Evolutionary conservation across 1,139 yeast species (phyloP), one percentile per base, ranked within the genome.

Genomic region (Saccharomyces hybrid): DNA sequence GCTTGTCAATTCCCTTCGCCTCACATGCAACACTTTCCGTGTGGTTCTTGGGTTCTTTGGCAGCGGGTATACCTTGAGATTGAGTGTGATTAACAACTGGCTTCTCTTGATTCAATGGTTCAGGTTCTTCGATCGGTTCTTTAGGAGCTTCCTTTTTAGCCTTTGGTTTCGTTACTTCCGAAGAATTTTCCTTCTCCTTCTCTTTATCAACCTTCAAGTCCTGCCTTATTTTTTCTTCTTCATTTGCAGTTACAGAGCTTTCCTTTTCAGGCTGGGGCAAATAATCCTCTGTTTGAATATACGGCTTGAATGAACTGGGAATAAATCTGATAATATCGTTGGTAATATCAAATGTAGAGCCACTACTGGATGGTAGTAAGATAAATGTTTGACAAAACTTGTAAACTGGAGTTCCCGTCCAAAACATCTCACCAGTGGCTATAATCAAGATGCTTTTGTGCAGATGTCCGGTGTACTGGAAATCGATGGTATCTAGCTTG

Each of bases 311-410:
- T 26, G 68, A 67, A 50, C 67, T 71, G 13, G 83, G 82, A 55
- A 83, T 72, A 59, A 83, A 83, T 57, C 82, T 78, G 64, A 85
- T 77, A 49, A 84, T 75, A 68, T 85, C 93, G 69, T 84, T 85
- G 59, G 81, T 79, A 53, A 85, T 79, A 63, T 83, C 88, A 67
- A 78, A 84, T 53, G 77, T 76, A 38, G 57, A 61, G 51, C 77
- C 79, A 60, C 74, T 77, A 50, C 74, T 71, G 20, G 77, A 78
- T 4, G 84, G 83, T 49, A 76, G 75, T 66, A 84, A 75, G 50
- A 84, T 72, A 64, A 85, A 85, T 1, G 87, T 79, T 70, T 85
- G 91, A 55, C 79, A 76, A 65, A 85, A 85, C 63, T 78, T 83
- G 66, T 76, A 78, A 51, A 81, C 79, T 5, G 80, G 78, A 20